Conservation (phyloP, 352 stramenopile species). For the Pythium angustatum region DNA sequence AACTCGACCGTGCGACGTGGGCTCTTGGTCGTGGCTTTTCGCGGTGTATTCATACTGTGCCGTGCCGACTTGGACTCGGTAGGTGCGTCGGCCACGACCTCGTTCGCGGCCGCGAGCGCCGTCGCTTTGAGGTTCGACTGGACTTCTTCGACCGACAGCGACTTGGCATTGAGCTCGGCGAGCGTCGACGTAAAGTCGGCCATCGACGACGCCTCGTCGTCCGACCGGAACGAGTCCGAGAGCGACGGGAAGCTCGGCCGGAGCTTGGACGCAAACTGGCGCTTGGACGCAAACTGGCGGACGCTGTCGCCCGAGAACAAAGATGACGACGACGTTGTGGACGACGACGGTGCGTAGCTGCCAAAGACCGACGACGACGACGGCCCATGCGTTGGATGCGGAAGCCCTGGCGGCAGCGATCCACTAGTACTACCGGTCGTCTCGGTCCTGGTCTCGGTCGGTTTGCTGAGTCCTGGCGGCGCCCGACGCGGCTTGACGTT, state of each 20-base stretch:
- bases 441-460: not conserved
- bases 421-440: not conserved
- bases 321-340: slow-evolving; percentile 2
- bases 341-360: slow-evolving; percentile 9
- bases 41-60: slow-evolving; percentile 7
- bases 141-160: slow-evolving; percentile 50
- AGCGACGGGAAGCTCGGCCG: slow-evolving; percentile 17
- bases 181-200: slow-evolving; percentile 50
- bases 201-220: not conserved
- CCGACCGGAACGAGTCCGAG: slow-evolving; percentile 16
- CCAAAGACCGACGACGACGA: slow-evolving; percentile 13
- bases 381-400: slow-evolving; percentile 1
- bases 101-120: slow-evolving; percentile 26
- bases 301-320: slow-evolving; percentile 22
- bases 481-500: slow-evolving; percentile 40
- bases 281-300: slow-evolving; percentile 22
- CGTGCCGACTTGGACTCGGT: not conserved
- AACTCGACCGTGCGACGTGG: slow-evolving; percentile 4
- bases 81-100: slow-evolving; percentile 13
- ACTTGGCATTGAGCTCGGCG: slow-evolving; percentile 72
- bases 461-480: slow-evolving; percentile 47
- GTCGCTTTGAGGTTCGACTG: slow-evolving; percentile 31
- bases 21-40: slow-evolving; percentile 7
- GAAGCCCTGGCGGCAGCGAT: slow-evolving; percentile 17
- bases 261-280: slow-evolving; percentile 23